Conservation (phyloP, 805 yeast species). For the Kluyveromyces siamensis region DNA sequence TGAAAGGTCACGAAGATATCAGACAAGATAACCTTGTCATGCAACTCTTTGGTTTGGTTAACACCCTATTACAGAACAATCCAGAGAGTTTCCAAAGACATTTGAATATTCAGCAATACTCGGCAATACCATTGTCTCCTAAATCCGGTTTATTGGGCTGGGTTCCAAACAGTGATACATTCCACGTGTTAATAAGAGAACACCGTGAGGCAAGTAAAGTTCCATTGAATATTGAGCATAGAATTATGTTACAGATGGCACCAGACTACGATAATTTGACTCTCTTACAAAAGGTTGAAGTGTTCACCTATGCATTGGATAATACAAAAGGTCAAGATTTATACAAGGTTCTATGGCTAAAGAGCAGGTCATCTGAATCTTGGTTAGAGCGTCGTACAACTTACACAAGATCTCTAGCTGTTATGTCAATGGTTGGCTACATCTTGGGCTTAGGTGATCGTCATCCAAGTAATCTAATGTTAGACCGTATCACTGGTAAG, state of each 20-base stretch:
- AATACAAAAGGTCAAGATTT: constrained; percentile 94
- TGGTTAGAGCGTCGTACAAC: constrained; percentile 97
- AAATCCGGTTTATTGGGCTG: constrained; percentile 94
- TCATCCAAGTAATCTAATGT: constrained; percentile 94
- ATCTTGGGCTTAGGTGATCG: constrained; percentile 95
- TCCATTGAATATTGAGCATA: constrained; percentile 82
- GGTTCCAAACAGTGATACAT: constrained; percentile 96
- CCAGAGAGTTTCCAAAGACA: constrained; percentile 96
- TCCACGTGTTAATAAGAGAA: constrained; percentile 86
- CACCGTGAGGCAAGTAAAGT: constrained; percentile 89
- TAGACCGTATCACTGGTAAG: constrained; percentile 89
- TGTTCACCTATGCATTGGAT: constrained; percentile 90
- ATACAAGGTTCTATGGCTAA: constrained; percentile 92
- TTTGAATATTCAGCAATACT: constrained; percentile 80
- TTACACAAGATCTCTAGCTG: constrained; percentile 91
- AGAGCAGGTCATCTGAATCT: constrained; percentile 90
- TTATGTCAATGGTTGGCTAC: constrained; percentile 98
- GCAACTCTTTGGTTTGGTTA: constrained; percentile 95
- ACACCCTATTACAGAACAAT: constrained; percentile 79
- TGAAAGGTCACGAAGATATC: constrained; percentile 97
- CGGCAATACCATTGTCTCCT: constrained; percentile 94
- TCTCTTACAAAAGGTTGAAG: constrained; percentile 86
- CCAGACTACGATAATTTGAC: constrained; percentile 89
- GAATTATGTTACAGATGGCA: constrained; percentile 96
- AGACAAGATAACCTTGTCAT: constrained; percentile 95